Evolutionary conservation across 129 eudicot species (phyloP).

Genomic region (Centella asiatica): DNA sequence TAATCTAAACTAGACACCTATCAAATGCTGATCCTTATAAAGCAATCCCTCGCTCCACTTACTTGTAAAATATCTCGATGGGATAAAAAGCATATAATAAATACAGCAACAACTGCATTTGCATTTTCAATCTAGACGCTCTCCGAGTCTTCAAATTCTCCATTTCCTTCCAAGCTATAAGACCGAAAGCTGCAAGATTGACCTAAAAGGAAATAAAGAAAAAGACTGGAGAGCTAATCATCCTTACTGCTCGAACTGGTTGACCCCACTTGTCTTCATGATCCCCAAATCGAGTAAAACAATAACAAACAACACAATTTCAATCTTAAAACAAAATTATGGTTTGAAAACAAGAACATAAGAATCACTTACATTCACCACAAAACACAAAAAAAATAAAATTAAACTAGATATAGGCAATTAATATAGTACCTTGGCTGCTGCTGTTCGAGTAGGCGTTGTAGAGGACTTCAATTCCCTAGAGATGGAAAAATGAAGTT

Average conservation of each 20-base stretch:
- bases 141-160: not conserved
- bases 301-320: not conserved
- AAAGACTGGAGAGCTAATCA: too few relatives aligned
- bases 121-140: not conserved
- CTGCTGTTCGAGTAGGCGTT: constrained; percentile 45
- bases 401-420: not conserved
- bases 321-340: not conserved
- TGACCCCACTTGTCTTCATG: not conserved
- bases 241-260: too few relatives aligned
- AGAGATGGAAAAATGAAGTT: constrained; percentile 49
- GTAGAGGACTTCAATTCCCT: constrained; percentile 65
- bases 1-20: too few relatives aligned
- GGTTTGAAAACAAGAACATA: not conserved
- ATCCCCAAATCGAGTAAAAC: not conserved
- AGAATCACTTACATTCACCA: not conserved
- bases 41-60: not conserved
- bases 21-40: not conserved
- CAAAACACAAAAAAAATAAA: not conserved
- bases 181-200: too few relatives aligned
- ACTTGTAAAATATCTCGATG: not conserved
- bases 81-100: not conserved
- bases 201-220: too few relatives aligned
- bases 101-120: not conserved
- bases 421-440: constrained; percentile 37
- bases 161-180: not conserved